These are phyloP conservation scores for Penicillium palitans DNA, from an alignment of 2,329 filamentous ascomycete species.

Conservation along the genomic window DNA sequence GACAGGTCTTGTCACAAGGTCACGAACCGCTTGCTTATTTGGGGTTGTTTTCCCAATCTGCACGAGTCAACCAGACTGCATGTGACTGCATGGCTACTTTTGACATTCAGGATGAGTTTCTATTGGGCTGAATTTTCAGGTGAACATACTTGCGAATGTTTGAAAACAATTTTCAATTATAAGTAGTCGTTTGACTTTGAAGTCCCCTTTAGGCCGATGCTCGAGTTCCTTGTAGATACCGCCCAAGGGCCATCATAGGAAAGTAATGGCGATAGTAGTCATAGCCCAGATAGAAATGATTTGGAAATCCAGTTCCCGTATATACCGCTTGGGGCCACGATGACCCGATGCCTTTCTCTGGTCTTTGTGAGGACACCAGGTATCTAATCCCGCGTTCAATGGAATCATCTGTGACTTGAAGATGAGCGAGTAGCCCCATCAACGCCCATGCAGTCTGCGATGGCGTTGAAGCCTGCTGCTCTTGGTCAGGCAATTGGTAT, in stretches of 20 bases:
- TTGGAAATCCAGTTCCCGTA: slow-evolving; percentile 28
- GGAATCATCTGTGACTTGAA: not conserved
- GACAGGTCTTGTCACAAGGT: no score
- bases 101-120: no score
- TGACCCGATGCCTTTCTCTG: slow-evolving; percentile 14
- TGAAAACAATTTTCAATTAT: no score
- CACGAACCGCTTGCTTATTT: no score
- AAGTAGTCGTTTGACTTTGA: no score
- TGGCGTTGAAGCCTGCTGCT: slow-evolving; percentile 27
- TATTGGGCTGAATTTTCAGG: no score
- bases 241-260: slow-evolving; percentile 30
- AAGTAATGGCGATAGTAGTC: slow-evolving; percentile 29
- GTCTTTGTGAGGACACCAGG: not conserved
- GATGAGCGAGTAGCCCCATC: not conserved
- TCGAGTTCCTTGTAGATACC: slow-evolving; percentile 14
- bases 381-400: not conserved
- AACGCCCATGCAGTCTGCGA: slow-evolving; percentile 24
- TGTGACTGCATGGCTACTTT: no score
- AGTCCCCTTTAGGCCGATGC: no score
- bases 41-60: no score
- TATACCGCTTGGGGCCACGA: slow-evolving; percentile 21
- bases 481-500: slow-evolving; percentile 20
- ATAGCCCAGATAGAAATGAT: slow-evolving; percentile 26
- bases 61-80: no score
- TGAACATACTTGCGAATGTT: no score